These are phyloP conservation scores for Tetradesmus obliquus DNA, from an alignment of 139 green algal species.

Conservation along the genomic window DNA sequence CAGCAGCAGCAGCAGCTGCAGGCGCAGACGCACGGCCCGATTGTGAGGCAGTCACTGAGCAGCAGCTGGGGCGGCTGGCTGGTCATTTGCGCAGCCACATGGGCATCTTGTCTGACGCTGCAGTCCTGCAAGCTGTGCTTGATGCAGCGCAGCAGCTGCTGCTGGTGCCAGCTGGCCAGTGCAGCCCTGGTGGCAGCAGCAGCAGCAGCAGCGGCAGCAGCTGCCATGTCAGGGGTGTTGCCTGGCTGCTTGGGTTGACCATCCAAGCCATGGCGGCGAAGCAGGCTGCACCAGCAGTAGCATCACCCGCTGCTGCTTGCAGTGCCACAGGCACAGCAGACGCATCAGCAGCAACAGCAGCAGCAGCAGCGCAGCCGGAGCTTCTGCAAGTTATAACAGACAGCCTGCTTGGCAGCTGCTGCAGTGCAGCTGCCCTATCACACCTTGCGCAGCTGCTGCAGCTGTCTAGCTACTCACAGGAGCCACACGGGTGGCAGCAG, in stretches of 20 bases:
- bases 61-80: neutral
- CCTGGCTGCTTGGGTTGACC: neutral
- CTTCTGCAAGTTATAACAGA: neutral
- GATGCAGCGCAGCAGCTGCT: neutral
- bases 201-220: neutral
- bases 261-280: neutral
- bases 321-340: too few species aligned
- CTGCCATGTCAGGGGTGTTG: neutral
- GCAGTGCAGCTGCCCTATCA: neutral
- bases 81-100: neutral
- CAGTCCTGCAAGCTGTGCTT: neutral
- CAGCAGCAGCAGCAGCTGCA: neutral
- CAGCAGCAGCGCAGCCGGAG: neutral
- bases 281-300: neutral
- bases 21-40: neutral
- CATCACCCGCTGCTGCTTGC: neutral
- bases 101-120: neutral
- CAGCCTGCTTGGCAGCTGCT: neutral
- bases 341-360: neutral
- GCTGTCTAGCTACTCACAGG: neutral
- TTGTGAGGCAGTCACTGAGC: neutral
- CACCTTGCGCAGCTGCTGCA: slow-evolving; percentile 4
- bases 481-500: neutral
- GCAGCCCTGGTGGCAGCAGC: neutral
- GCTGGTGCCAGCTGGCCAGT: neutral